Evolutionary conservation across 2,329 filamentous ascomycete genomes (phyloP), one percentile per base, ranked within the genome.

Genomic region (Stemphylium beticola): DNA sequence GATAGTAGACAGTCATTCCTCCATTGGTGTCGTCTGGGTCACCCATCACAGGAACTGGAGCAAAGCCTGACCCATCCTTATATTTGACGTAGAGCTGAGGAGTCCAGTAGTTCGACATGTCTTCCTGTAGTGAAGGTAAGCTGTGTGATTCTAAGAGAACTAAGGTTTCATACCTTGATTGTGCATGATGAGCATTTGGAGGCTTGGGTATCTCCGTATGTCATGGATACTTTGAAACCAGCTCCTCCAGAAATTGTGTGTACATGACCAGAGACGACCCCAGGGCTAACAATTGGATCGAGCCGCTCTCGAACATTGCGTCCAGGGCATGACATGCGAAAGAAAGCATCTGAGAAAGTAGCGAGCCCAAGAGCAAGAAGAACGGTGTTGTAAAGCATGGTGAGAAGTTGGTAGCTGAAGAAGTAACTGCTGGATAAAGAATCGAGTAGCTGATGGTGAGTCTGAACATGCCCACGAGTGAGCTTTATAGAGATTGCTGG

Each of bases 1-100:
- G 87, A 77, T 93, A 93, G 79, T 95, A 95, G 57, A 88, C 87
- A 57, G 90, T 77, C 83, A 88, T 87, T 71, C 91, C 91, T 67
- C 77, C 77, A n/a, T 62, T 65, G 33, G 65, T 68, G 15, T 71
- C 67, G 34, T 69, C 62, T n/a, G 62, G 79, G 49, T 83, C 82
- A 12, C 83, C 83, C 38, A 77, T 73, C 47, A 83, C 78, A 8
- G 86, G 81, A 15, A 92, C 89, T 32, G 82, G 81, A 73, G 87
- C 84, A 62, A 91, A 70, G 5, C 49, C 41, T 26, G 62, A 66
- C 20, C 62, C 65, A 37, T 73, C 65, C 46, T 71, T 64, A 22
- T 61, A 60, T 60, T 89, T 74, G 64, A 88, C 92, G 76, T 87
- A 92, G 2, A 93, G 77, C 24, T 81, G 79, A 1, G 90, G 89